Conservation (phyloP, 2,329 filamentous ascomycete genomes). For the Hypoxylon sp. region DNA sequence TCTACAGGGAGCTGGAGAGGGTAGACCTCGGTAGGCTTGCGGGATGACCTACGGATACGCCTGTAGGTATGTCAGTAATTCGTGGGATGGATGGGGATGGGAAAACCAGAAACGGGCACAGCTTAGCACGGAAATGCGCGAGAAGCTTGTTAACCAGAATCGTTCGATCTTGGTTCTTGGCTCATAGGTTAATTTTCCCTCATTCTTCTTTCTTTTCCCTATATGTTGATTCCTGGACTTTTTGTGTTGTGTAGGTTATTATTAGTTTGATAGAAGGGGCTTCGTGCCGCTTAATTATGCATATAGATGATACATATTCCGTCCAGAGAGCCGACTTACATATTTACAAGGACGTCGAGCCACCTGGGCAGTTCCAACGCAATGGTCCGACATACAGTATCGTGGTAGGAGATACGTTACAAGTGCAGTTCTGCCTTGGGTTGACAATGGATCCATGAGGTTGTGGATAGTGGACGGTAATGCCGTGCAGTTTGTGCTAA, state of each 20-base stretch:
- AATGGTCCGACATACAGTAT: conserved; percentile 31
- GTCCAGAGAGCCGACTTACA: conserved; percentile 1
- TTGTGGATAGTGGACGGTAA: conserved; percentile 42
- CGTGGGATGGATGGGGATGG: conserved; percentile 40
- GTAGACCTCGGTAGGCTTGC: conserved; percentile 36
- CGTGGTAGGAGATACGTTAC: conserved; percentile 42
- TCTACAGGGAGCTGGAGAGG: conserved; percentile 30
- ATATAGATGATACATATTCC: conserved; percentile 26
- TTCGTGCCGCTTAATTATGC: conserved; percentile 31
- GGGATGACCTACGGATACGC: conserved; percentile 26
- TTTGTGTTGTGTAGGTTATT: conserved; percentile 34
- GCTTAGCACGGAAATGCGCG: conserved; percentile 35
- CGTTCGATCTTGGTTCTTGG: conserved; percentile 42
- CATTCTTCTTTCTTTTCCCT: conserved; percentile 13
- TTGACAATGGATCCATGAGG: conserved; percentile 6
- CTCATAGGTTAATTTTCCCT: conserved; percentile 36
- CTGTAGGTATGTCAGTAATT: conserved; percentile 14
- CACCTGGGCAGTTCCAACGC: conserved; percentile 25
- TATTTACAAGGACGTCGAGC: conserved; percentile 10
- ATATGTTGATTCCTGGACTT: conserved; percentile 24
- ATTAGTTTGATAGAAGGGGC: conserved; percentile 40
- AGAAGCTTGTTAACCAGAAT: conserved; percentile 31
- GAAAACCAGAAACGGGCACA: conserved; percentile 28
- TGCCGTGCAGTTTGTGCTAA: conserved; percentile 48
- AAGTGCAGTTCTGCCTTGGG: conserved; percentile 25